Evolutionary conservation across 176 grass and related monocot genomes (phyloP), one percentile per base, ranked within the genome.

Genomic region (Hordeum marinum): DNA sequence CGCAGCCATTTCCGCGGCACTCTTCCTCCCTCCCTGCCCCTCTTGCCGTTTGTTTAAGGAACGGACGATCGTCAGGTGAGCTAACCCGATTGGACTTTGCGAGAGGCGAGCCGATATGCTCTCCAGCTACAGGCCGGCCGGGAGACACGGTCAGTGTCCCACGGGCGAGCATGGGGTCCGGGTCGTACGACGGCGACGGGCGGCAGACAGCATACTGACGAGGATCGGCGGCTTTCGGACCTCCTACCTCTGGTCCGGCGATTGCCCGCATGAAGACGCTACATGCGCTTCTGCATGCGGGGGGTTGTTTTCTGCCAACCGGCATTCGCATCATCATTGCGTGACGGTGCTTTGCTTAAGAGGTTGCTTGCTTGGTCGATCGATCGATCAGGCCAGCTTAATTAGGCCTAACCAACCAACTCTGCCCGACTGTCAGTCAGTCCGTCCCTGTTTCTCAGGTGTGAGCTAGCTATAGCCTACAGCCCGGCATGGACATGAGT

Each of bases 11-110:
- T 37, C 82, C 15, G 64, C 21, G 9, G 54, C 34, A 35, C 83
- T 37, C 32, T 21, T 35, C 64, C 34, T 35, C 11, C 24, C 66
- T n/a, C 11, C 24, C 66, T n/a, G 20, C 68, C 7, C 21, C 39
- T 12, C 79, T 90, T 90, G 88, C 84, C 82, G 84, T 58, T 87
- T 87, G 84, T 90, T 83, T 87, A 90, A 90, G 89, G 85, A 87
- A 90, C 3, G 76, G 34, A 57, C 40, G 68, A 50, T 2, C 83
- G 68, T 81, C 82, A 76, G 42, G 37, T 48, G 82, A 85, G 82
- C n/a, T 68, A 75, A 82, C 48, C 72, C 29, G 74, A 79, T 71
- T 72, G 61, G 83, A 83, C 84, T 66, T 72, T 82, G 39, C 23
- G 88, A 62, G 40, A 20, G 45, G 45, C 46, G 4, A 50, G 40